These are phyloP conservation scores for Pyrenochaeta sp. DNA, from an alignment of 2,329 filamentous ascomycete genomes.

Conservation along the genomic window DNA sequence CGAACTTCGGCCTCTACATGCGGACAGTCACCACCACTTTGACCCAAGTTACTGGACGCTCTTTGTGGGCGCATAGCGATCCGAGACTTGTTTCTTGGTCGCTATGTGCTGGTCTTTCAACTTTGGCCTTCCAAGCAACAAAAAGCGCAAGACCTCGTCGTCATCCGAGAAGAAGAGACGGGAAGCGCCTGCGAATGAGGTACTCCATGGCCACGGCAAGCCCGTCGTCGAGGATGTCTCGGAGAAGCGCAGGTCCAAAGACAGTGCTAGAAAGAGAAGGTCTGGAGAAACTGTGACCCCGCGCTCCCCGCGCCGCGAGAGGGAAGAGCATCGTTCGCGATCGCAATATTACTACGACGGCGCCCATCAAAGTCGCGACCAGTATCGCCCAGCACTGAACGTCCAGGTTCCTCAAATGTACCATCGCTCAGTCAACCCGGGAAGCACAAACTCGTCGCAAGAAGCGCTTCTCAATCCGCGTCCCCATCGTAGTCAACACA, in stretches of 20 bases:
- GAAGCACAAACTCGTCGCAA: slow-evolving; percentile 40
- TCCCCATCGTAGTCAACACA: slow-evolving; percentile 43
- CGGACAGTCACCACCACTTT: slow-evolving; percentile 24
- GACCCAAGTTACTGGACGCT: slow-evolving; percentile 21
- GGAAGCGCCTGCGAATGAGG: slow-evolving; percentile 26
- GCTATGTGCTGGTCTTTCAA: slow-evolving; percentile 50
- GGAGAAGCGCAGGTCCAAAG: slow-evolving; percentile 44
- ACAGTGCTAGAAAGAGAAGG: slow-evolving; percentile 33
- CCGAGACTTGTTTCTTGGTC: slow-evolving; percentile 32
- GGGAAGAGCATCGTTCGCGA: slow-evolving; percentile 28
- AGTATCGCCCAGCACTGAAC: slow-evolving; percentile 31
- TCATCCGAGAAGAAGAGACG: slow-evolving; percentile 42
- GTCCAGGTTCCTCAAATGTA: slow-evolving; percentile 40
- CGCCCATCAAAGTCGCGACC: slow-evolving; percentile 25
- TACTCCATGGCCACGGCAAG: slow-evolving; percentile 34
- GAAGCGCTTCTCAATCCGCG: slow-evolving; percentile 48
- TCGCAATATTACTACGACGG: slow-evolving; percentile 27
- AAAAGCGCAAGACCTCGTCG: slow-evolving; percentile 39
- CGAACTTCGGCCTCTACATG: slow-evolving; percentile 39
- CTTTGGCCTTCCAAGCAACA: slow-evolving; percentile 40
- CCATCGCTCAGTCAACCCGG: slow-evolving; percentile 36
- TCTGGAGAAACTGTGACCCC: slow-evolving; percentile 32
- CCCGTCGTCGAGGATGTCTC: slow-evolving; percentile 32
- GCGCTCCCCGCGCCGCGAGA: slow-evolving; percentile 34
- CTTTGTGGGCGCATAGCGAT: slow-evolving; percentile 36